phyloP scores from a whole-genome alignment of 495 filamentous ascomycete genomes.

The Halenospora varia region DNA sequence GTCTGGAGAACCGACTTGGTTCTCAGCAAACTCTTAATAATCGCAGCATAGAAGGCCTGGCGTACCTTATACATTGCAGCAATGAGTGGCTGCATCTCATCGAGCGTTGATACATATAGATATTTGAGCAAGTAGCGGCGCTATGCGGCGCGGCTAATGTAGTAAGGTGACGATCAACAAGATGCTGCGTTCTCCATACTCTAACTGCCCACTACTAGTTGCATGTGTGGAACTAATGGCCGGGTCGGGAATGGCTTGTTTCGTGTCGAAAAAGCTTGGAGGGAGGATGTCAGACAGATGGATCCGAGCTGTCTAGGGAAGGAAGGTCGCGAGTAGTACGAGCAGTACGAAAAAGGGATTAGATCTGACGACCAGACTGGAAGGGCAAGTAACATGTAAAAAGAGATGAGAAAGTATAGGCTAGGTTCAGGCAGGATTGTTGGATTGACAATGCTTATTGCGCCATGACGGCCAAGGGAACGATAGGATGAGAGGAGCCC shows the following conservation, averaged over 20 bases:
- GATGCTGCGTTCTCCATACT: constrained; percentile 7
- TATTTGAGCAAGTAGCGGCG: constrained; percentile 4
- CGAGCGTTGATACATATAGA: constrained; percentile 31
- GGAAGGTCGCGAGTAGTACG: constrained; percentile 15
- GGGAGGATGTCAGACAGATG: not conserved
- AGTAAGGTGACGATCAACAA: constrained; percentile 6
- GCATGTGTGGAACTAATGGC: not conserved
- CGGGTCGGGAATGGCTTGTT: not conserved
- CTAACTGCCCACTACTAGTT: constrained; percentile 2
- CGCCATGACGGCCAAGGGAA: constrained; percentile 7
- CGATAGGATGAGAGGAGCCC: constrained; percentile 11
- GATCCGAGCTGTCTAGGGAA: constrained; percentile 7
- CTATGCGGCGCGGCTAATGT: constrained; percentile 21
- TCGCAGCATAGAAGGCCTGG: constrained; percentile 24
- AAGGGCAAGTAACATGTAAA: constrained; percentile 19
- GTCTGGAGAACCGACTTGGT: constrained; percentile 48
- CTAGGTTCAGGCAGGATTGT: not conserved
- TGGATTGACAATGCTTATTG: constrained; percentile 11
- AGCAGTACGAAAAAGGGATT: not conserved
- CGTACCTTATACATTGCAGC: constrained; percentile 27
- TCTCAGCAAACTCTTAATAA: constrained; percentile 44
- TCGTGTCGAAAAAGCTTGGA: constrained; percentile 10
- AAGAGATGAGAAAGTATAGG: not conserved
- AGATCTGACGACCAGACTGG: constrained; percentile 1
- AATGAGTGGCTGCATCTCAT: constrained; percentile 28